Evolutionary conservation across 2,329 filamentous ascomycete species (phyloP).

Genomic region (Cryphonectria carpinicola): DNA sequence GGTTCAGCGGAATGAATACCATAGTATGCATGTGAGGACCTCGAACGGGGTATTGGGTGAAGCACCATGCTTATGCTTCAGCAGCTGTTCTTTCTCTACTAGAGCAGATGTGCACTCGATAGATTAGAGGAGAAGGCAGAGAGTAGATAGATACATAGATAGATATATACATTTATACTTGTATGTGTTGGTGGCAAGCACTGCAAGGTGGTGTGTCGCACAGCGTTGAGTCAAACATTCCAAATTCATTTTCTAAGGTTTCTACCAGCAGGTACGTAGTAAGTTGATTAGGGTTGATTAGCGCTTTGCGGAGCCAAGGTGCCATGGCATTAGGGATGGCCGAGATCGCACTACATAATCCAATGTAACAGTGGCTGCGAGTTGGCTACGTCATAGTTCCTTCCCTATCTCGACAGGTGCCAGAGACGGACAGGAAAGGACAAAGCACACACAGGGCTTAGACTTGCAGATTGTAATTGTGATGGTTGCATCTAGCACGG

Average conservation of each 20-base stretch:
- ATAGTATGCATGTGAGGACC: neutral
- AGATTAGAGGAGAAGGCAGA: neutral
- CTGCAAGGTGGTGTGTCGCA: neutral
- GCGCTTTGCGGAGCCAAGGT: neutral
- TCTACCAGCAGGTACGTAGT: neutral
- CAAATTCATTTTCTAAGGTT: neutral
- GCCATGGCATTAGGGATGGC: neutral
- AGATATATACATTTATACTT: neutral
- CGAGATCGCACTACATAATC: neutral
- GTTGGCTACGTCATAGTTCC: conserved; percentile 6
- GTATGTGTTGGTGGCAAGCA: neutral
- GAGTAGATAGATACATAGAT: neutral
- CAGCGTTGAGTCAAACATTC: neutral
- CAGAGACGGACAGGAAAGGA: neutral
- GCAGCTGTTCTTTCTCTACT: neutral
- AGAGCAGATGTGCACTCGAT: neutral
- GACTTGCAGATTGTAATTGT: neutral
- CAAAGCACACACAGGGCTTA: neutral
- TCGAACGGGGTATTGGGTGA: neutral
- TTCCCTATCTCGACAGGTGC: neutral
- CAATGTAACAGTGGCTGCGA: neutral
- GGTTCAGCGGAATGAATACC: neutral
- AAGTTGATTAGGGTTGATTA: neutral
- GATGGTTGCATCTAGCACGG: conserved; percentile 1
- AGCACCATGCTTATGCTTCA: neutral